Base-by-base conservation (phyloP, 164 flowering plant species). In the Tetracentron sinense region DNA sequence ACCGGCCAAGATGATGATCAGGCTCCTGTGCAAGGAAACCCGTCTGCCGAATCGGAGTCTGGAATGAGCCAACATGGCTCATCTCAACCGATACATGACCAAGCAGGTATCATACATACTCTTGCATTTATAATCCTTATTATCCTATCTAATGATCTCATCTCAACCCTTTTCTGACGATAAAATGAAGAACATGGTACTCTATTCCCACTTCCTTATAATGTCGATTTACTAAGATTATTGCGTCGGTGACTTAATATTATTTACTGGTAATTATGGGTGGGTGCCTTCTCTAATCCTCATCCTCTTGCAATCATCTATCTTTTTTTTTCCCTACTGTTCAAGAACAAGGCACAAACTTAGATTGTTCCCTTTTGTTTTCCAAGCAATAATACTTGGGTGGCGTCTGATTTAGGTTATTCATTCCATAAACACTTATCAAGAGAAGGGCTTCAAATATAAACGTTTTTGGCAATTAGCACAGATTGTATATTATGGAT, bases 1-100 rank as follows among this genome's bases (percentile, higher is more conserved):
- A 54, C 62, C 26, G 55, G 38, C 31, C 11, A 22, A 3, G 35
- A 60, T 17, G 61, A 54, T 1, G 27, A 30, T 21, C 67, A 48
- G 19, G 17, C 55, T 23, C 26, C 26, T 55, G 23, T 51, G 48
- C 68, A 58, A 54, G 63, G 38, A 48, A 60, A 60, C 27, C 60
- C 70, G 46, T n/a, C 22, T 15, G 56, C 46, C 50, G 33, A 2
- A 10, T 46, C 42, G 28, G 47, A 30, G 11, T 23, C 62, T 19
- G 49, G 22, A 20, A 17, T 7, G 5, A 31, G 30, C 29, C 50
- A 65, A 23, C 53, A 55, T 26, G 71, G 35, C 21, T 42, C 54
- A 47, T 54, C 79, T 49, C 83, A 71, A 58, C 57, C 59, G 12
- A 11, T 35, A 42, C 75, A 69, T 60, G 75, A 79, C 49, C 84